These are phyloP conservation scores for Alternaria infectoria DNA, from an alignment of 2,329 filamentous ascomycete species.

Conservation along the genomic window DNA sequence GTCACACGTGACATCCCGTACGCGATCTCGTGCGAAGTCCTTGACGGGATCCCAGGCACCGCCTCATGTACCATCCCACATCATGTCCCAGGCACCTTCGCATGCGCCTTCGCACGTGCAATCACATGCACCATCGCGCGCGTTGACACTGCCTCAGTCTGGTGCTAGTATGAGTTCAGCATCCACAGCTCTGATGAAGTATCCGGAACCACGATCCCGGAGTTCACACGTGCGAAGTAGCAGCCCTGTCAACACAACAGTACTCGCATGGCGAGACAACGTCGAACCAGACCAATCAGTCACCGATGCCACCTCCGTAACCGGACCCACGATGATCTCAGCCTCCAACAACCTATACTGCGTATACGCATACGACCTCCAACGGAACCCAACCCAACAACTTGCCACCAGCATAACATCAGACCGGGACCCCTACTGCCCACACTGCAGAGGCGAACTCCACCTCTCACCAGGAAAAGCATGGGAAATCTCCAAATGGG, in stretches of 20 bases:
- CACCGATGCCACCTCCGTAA: constrained; percentile 33
- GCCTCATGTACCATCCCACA: not conserved
- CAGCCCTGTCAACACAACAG: constrained; percentile 36
- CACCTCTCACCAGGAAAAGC: constrained; percentile 44
- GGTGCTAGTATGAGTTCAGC: constrained; percentile 14
- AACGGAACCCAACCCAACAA: constrained; percentile 34
- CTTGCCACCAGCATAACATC: constrained; percentile 35
- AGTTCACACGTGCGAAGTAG: constrained; percentile 13
- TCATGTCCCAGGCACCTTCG: not conserved
- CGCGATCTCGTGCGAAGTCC: not conserved
- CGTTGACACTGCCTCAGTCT: constrained; percentile 21
- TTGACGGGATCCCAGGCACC: not conserved
- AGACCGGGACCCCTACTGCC: constrained; percentile 35
- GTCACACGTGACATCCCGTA: not conserved
- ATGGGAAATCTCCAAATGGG: constrained; percentile 44
- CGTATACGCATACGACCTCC: constrained; percentile 41
- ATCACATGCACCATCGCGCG: constrained; percentile 18
- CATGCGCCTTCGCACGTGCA: not conserved
- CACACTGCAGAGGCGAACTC: constrained; percentile 36
- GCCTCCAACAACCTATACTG: constrained; percentile 34
- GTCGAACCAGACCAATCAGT: constrained; percentile 24
- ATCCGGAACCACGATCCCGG: constrained; percentile 16
- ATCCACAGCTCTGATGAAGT: constrained; percentile 35
- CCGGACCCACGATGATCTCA: constrained; percentile 23
- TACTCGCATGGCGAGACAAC: constrained; percentile 24